phyloP scores from a whole-genome alignment of 2,329 filamentous ascomycete genomes.

The Colletotrichum higginsianum region DNA sequence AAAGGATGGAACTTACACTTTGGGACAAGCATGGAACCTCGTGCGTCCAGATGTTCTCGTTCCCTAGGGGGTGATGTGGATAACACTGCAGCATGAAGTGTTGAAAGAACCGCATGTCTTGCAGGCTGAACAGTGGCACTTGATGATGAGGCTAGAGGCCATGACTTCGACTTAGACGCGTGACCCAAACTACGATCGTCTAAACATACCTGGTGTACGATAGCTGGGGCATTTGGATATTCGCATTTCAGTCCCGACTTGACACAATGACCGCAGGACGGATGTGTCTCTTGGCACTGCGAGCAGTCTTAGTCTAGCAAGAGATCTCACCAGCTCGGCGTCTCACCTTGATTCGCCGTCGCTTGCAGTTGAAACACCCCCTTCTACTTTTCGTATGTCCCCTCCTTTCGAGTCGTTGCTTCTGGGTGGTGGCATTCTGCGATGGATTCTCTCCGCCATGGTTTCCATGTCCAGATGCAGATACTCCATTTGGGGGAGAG shows the following conservation, averaged over 20 bases:
- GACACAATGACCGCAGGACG: conserved; percentile 74
- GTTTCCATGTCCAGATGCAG: not conserved
- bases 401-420: conserved; percentile 66
- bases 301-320: not conserved
- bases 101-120: conserved; percentile 79
- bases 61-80: conserved; percentile 75
- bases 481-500: conserved; percentile 39
- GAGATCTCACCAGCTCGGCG: not conserved
- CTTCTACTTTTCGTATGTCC: conserved; percentile 77
- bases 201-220: conserved; percentile 64
- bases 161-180: not conserved
- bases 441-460: not conserved
- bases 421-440: conserved; percentile 45
- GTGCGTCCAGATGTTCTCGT: conserved; percentile 77
- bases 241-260: conserved; percentile 75
- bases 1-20: conserved; percentile 61
- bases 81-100: conserved; percentile 75
- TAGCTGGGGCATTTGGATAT: conserved; percentile 68
- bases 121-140: conserved; percentile 71
- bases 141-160: conserved; percentile 66
- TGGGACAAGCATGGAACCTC: conserved; percentile 78
- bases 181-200: too few relatives aligned
- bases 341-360: conserved; percentile 73
- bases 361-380: conserved; percentile 79
- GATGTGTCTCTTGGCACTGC: conserved; percentile 76